These are phyloP conservation scores for Aspergillus panamensis DNA, from an alignment of 495 filamentous ascomycete genomes.

Conservation along the genomic window DNA sequence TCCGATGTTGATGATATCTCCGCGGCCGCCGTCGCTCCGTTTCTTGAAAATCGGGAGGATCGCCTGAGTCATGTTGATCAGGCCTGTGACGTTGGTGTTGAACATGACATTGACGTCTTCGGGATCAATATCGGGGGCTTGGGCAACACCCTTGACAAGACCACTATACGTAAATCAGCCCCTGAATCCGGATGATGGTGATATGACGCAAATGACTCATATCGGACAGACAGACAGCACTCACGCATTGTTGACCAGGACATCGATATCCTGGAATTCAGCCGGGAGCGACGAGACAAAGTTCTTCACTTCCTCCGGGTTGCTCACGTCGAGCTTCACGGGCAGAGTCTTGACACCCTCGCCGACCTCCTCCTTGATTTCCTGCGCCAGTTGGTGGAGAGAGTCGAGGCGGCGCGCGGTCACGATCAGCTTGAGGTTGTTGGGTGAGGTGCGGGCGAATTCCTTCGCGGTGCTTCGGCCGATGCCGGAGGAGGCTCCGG, in stretches of 20 bases:
- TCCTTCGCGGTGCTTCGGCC: slow-evolving; percentile 82
- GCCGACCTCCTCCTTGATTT: slow-evolving; percentile 77
- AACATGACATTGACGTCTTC: slow-evolving; percentile 89
- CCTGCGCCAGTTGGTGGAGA: slow-evolving; percentile 67
- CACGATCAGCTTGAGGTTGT: slow-evolving; percentile 76
- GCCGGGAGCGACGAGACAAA: slow-evolving; percentile 74
- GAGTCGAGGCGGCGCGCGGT: slow-evolving; percentile 81
- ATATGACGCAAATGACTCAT: neutral
- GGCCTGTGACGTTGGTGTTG: slow-evolving; percentile 84
- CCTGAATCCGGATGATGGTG: neutral
- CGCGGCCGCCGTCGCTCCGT: slow-evolving; percentile 70
- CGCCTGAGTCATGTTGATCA: slow-evolving; percentile 97
- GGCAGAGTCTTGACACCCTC: slow-evolving; percentile 78
- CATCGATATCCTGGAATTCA: slow-evolving; percentile 82
- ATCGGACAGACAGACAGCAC: slow-evolving; percentile 27
- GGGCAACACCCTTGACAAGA: slow-evolving; percentile 81
- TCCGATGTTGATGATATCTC: slow-evolving; percentile 97
- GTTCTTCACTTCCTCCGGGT: slow-evolving; percentile 65
- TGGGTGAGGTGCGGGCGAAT: slow-evolving; percentile 83
- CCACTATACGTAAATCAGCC: slow-evolving; percentile 50
- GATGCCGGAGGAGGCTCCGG: slow-evolving; percentile 92
- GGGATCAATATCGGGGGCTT: slow-evolving; percentile 76
- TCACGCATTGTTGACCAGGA: slow-evolving; percentile 96
- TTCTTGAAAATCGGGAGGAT: slow-evolving; percentile 81
- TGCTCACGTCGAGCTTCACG: slow-evolving; percentile 83